Base-by-base conservation (phyloP, 2,329 filamentous ascomycete species). In the Leptographium radiaticola region DNA sequence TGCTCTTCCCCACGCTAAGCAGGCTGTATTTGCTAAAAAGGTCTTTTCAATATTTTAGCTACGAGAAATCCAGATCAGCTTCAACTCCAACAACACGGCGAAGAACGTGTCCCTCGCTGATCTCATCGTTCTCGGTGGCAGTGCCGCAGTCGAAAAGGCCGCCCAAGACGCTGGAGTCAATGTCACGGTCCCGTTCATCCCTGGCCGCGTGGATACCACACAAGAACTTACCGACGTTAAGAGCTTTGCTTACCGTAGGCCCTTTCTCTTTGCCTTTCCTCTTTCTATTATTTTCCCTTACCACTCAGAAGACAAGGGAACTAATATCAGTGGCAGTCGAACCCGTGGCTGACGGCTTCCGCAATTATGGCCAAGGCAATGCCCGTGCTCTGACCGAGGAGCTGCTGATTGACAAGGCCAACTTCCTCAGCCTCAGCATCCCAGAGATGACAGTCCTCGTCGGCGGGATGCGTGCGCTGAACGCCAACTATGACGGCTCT, bases 51-150 rank as follows among this genome's bases (percentile, higher is more conserved):
- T 40, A 4, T 42, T 51, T 7, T 38, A 51, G 0, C 71, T 89
- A 6, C 80, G 87, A 68, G 67, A 66, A 18, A 69, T 90, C 7
- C 83, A 88, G 72, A 70, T 76, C 61, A 73, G 77, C 51, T 88
- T 87, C 72, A 85, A 86, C 70, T 60, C 62, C 13, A 40, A n/a
- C 34, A 55, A 76, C 34, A 46, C 65, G 3, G 75, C 75, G 63
- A 87, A 88, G 80, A 80, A 84, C 68, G 78, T 90, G 4, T 89
- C 86, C 0, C 64, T 89, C 16, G 86, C 86, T 45, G 86, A 90
- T 63, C 70, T 89, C 43, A 88, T 90, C 61, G 84, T 90, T 9
- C 76, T 90, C 2, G 86, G 73, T 16, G 86, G 86, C 63, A 67
- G 66, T 43, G 84, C 84, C 4, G 85, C 81, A 25, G 67, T 90